phyloP scores from a whole-genome alignment of 768 basidiomycete genomes.

The Mycena albidolilacea region DNA sequence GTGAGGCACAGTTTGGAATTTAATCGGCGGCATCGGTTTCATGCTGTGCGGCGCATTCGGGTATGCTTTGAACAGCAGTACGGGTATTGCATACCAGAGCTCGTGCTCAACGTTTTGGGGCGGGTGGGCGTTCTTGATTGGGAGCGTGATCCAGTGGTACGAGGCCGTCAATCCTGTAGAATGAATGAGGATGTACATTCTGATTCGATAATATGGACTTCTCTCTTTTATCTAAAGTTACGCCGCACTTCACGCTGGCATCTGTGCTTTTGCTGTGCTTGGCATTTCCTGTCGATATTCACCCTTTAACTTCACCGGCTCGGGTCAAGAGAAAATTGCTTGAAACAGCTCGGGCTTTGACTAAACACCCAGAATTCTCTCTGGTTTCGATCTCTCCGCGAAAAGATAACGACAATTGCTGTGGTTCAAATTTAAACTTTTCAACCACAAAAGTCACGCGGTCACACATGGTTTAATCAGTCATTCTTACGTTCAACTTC shows the following conservation, averaged over 20 bases:
- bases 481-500: not conserved
- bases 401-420: too few relatives aligned
- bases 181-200: not conserved
- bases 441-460: too few relatives aligned
- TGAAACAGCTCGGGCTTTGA: too few relatives aligned
- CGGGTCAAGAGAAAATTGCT: too few relatives aligned
- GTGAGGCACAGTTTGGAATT: slow-evolving; percentile 65
- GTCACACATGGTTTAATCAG: too few relatives aligned
- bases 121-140: slow-evolving; percentile 75
- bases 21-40: slow-evolving; percentile 72
- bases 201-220: not conserved
- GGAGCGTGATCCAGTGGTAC: slow-evolving; percentile 68
- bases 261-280: too few relatives aligned
- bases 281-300: too few relatives aligned
- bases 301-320: too few relatives aligned
- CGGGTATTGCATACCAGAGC: slow-evolving; percentile 65
- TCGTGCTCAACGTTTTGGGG: slow-evolving; percentile 71
- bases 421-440: too few relatives aligned
- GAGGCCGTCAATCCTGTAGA: slow-evolving; percentile 58
- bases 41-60: slow-evolving; percentile 72
- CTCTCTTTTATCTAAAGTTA: not conserved
- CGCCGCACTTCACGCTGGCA: too few relatives aligned
- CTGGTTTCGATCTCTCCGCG: too few relatives aligned
- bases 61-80: slow-evolving; percentile 51
- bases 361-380: too few relatives aligned